phyloP scores from a whole-genome alignment of 345 rosid species.

The Isatis tinctoria region DNA sequence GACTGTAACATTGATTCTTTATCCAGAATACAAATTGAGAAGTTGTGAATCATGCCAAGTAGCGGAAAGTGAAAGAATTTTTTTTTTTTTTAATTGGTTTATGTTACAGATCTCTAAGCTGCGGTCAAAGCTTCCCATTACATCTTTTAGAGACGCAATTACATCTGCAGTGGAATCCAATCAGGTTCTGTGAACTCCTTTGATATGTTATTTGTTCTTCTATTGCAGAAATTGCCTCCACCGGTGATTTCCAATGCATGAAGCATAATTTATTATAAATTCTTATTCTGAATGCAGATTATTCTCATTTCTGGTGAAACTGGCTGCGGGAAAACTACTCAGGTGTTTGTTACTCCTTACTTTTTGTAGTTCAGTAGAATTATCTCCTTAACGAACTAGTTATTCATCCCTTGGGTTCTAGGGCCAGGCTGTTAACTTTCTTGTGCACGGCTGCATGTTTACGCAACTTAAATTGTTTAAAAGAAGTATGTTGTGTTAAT shows the following conservation, averaged over 20 bases:
- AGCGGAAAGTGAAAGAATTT: conserved; percentile 16
- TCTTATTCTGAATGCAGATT: conserved; percentile 40
- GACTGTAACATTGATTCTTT: background rate
- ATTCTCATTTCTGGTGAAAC: conserved; percentile 84
- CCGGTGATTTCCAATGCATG: background rate
- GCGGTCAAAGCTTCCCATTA: conserved; percentile 82
- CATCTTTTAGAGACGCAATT: conserved; percentile 64
- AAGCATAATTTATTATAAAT: background rate
- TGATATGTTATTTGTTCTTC: conserved; percentile 12
- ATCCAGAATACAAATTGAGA: background rate
- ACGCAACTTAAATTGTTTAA: background rate
- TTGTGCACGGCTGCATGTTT: background rate
- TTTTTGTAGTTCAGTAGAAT: conserved; percentile 1
- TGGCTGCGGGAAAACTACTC: conserved; percentile 89
- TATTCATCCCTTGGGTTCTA: background rate
- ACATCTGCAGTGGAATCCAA: conserved; percentile 68
- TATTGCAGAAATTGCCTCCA: background rate
- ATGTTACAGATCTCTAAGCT: conserved; percentile 53
- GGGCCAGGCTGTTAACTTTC: background rate
- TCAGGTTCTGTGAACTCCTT: conserved; percentile 52
- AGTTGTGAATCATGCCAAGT: conserved; percentile 16
- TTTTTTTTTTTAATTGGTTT: conserved; percentile 26
- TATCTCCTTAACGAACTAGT: background rate
- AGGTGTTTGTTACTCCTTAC: conserved; percentile 41
- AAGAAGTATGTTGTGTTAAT: background rate